phyloP scores from a whole-genome alignment of 495 filamentous ascomycete species.

The Chaetomium fimeti region DNA sequence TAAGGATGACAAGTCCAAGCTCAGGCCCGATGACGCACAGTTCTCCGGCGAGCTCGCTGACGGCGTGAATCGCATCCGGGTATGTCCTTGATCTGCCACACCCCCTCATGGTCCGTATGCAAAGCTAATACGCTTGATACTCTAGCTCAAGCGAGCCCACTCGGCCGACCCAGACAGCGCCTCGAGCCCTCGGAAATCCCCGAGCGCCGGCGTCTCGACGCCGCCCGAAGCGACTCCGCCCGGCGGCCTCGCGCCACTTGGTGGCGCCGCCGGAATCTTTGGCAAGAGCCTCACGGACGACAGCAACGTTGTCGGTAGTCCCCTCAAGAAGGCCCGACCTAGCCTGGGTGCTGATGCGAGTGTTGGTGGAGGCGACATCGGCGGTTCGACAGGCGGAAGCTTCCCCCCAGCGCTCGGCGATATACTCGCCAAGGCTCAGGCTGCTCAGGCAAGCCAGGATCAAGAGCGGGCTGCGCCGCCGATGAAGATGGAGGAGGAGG shows the following conservation, averaged over 20 bases:
- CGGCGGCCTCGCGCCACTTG: conserved; percentile 20
- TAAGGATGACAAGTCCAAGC: conserved; percentile 62
- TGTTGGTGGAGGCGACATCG: conserved; percentile 38
- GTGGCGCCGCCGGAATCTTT: conserved; percentile 38
- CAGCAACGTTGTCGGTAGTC: conserved; percentile 63
- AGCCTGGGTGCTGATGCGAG: conserved; percentile 41
- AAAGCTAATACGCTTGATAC: conserved; percentile 24
- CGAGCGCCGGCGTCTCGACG: conserved; percentile 38
- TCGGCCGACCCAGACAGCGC: conserved; percentile 70
- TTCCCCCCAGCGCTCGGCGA: conserved; percentile 48
- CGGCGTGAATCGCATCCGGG: conserved; percentile 87
- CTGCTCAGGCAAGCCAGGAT: conserved; percentile 41
- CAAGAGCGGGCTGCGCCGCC: conserved; percentile 32
- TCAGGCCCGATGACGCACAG: conserved; percentile 71
- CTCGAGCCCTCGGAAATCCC: conserved; percentile 44
- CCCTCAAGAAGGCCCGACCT: conserved; percentile 78
- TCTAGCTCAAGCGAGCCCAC: conserved; percentile 90
- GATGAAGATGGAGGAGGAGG: conserved; percentile 41
- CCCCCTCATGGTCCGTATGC: background rate
- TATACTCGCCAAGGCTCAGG: conserved; percentile 46
- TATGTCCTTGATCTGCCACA: conserved; percentile 47
- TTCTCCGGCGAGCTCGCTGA: conserved; percentile 84
- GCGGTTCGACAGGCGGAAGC: conserved; percentile 28
- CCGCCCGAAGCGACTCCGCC: conserved; percentile 38
- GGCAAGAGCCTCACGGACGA: conserved; percentile 42